Base-by-base conservation (phyloP, 2,329 filamentous ascomycete genomes). In the Pseudogymnoascus sp. region DNA sequence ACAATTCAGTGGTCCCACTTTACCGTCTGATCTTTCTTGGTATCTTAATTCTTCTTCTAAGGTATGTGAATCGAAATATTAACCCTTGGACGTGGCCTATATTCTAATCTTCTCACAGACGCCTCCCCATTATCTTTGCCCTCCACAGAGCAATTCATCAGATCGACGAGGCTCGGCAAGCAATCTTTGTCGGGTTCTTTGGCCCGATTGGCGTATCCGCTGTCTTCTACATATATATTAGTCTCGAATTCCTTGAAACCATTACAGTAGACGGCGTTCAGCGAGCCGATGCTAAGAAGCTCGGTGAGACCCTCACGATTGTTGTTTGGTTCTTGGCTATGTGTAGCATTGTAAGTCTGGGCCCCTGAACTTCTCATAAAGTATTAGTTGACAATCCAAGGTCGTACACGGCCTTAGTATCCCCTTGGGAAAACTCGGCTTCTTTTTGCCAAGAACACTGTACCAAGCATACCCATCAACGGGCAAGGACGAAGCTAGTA, bases 161-260 rank as follows among this genome's bases (percentile, higher is more conserved):
- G 72, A 92, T 96, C 47, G 84, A 91, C 64, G 80, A 88, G 44
- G 74, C 82, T 29, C 82, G 83, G 2, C 91, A 96, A 68, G 91
- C 91, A 1, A 76, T 90, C 0, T 96, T 96, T 70, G 90, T 95
- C 6, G 93, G 93, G 0, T 96, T 96, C 78, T 97, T 97, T 67
- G 93, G 93, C 0, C 93, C 93, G 0, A 93, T 97, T 63, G 92
- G 33, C 2, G 92, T 96, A 1, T 91, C 90, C n/a, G 92, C 91
- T 1, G 83, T 96, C 21, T 97, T 96, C 73, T 96, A 97, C 72
- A 80, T 97, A 4, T 96, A 92, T 71, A 80, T 96, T 65, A 87
- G 84, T 44, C 74, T 90, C 1, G 89, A 96, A 21, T 96, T 93
- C 65, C 78, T 96, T 60, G 76, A 37, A 37, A 14, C 33, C 33